Conservation (phyloP, 805 yeast species). For the Candida orba region DNA sequence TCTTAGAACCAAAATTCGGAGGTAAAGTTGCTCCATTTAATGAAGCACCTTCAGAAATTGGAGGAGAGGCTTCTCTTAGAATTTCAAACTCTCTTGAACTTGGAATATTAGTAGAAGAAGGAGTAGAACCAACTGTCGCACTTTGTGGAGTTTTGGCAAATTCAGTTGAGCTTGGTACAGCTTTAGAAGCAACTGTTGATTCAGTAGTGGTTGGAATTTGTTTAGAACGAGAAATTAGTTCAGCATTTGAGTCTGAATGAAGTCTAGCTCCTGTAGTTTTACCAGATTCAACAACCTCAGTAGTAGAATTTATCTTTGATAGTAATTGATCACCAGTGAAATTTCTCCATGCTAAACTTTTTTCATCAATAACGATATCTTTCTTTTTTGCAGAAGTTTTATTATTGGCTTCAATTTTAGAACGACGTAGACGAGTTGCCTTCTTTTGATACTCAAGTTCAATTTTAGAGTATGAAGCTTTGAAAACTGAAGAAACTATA, state of each 20-base stretch:
- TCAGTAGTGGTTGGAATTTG: slow-evolving; percentile 6
- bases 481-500: slow-evolving; percentile 28
- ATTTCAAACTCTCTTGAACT: background rate
- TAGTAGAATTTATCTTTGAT: background rate
- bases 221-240: background rate
- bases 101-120: slow-evolving; percentile 1
- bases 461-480: slow-evolving; percentile 26
- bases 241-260: slow-evolving; percentile 1
- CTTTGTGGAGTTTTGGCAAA: background rate
- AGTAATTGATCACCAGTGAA: slow-evolving; percentile 10
- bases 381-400: slow-evolving; percentile 5
- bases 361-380: slow-evolving; percentile 11
- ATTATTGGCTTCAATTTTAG: slow-evolving; percentile 14
- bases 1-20: slow-evolving; percentile 19
- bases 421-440: slow-evolving; percentile 17
- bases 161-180: slow-evolving; percentile 11
- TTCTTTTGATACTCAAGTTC: slow-evolving; percentile 24
- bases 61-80: background rate
- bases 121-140: background rate
- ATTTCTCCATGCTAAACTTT: slow-evolving; percentile 9
- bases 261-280: slow-evolving; percentile 1
- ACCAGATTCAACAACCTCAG: background rate
- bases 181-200: slow-evolving; percentile 17
- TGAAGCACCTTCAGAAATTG: background rate
- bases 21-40: slow-evolving; percentile 16